Evolutionary conservation across 257 asterid genomes (phyloP).

Genomic region (Cynanchum wilfordii): DNA sequence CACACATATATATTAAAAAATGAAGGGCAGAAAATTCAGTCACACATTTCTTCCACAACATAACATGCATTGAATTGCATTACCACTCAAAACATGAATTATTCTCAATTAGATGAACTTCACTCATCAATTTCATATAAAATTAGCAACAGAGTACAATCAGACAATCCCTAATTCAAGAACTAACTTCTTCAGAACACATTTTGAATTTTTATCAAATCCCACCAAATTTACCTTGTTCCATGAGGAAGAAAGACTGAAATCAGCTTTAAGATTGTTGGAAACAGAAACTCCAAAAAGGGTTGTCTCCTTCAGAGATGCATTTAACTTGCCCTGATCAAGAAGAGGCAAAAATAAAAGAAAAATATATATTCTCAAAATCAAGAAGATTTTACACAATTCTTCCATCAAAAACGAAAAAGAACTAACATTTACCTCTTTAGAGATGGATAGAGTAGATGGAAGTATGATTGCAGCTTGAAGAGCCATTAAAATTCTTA

Average conservation of each 20-base stretch:
- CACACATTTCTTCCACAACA: not conserved
- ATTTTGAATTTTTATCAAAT: too few species aligned
- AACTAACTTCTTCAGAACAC: not conserved
- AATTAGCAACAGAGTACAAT: not conserved
- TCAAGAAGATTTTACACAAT: not conserved
- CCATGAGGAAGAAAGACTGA: conserved; percentile 20
- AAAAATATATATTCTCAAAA: not conserved
- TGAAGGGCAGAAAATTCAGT: not conserved
- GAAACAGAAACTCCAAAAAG: conserved; percentile 59
- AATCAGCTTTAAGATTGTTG: conserved; percentile 35
- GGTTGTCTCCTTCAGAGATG: conserved; percentile 42
- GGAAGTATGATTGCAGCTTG: conserved; percentile 53
- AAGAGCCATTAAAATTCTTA: conserved; percentile 43
- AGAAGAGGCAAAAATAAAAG: not conserved
- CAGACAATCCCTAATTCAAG: not conserved
- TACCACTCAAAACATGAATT: not conserved
- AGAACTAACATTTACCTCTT: conserved; percentile 40
- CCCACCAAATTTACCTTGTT: conserved; percentile 34
- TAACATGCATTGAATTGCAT: not conserved
- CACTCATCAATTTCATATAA: not conserved
- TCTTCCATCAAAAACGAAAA: not conserved
- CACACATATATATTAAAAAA: not conserved
- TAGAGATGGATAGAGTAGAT: conserved; percentile 42
- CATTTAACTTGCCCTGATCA: conserved; percentile 41
- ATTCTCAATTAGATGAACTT: not conserved